Base-by-base conservation (phyloP, 192 early-diverging fungal genomes). In the Linnemannia elongata region DNA sequence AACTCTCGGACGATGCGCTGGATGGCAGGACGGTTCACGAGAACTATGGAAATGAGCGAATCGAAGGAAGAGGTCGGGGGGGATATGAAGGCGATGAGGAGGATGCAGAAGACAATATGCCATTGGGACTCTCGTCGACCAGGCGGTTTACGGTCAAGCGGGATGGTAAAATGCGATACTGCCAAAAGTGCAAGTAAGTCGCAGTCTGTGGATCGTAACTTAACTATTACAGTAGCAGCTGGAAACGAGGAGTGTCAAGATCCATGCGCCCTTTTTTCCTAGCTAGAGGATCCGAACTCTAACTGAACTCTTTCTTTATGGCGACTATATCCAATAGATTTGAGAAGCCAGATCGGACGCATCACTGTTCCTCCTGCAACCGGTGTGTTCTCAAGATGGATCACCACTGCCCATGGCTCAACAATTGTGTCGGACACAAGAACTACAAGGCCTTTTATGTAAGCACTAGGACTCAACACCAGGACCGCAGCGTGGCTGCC, bases 371-470 rank as follows among this genome's bases (percentile, higher is more conserved):
- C 0, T 79, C 74, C 7, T 82, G 77, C 45, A 80, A 88, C 35
- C 84, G 88, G 70, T 89, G 89, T 78, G 78, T 88, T 72, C 81
- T 87, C 69, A 89, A 89, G 36, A 89, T 89, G 89, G 89, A 89
- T 55, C 89, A 89, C 41, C 89, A 89, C 45, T 89, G 89, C 55
- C 89, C 89, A 18, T 89, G 89, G 88, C 81, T 89, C 60, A 89
- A 89, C 71, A 89, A 89, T 60, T 89, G 89, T 35, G 87, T 89
- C 60, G 89, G 89, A 38, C 81, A 82, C 52, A 79, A 76, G 9
- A 89, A 89, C 52, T 86, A 89, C 73, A 89, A 89, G 66, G 82
- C 66, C 18, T 89, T 89, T 54, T 85, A 76, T 71, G 83, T 85
- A 80, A 49, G 83, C 27, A 33, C 60, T 10, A 13, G 60, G 30